These are phyloP conservation scores for Russula vinacea DNA, from an alignment of 768 basidiomycete species.

Conservation along the genomic window DNA sequence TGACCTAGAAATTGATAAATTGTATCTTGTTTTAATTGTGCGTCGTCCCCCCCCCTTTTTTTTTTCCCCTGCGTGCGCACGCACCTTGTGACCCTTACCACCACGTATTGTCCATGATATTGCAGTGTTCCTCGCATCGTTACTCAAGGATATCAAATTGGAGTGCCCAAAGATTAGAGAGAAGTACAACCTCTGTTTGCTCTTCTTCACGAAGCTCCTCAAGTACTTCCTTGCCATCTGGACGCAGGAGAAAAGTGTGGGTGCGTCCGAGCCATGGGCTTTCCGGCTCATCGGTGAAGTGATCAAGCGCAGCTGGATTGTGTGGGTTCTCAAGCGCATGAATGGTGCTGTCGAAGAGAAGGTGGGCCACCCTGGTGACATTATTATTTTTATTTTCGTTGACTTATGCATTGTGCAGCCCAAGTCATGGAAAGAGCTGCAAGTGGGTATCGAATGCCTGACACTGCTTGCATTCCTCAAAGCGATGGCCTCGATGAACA, in stretches of 20 bases:
- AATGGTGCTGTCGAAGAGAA: conserved; percentile 87
- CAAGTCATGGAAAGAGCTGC: conserved; percentile 89
- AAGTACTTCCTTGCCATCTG: conserved; percentile 74
- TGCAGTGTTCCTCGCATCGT: conserved; percentile 79
- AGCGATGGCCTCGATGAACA: conserved; percentile 60
- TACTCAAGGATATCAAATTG: conserved; percentile 91
- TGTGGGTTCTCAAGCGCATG: conserved; percentile 90
- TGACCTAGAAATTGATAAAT: too few relatives aligned
- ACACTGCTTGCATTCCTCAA: conserved; percentile 91
- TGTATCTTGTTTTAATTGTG: conserved; percentile 85
- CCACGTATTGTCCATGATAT: conserved; percentile 5
- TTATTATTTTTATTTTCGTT: not conserved
- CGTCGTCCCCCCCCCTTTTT: conserved; percentile 40
- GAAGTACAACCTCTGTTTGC: conserved; percentile 85
- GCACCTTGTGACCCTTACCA: conserved; percentile 11
- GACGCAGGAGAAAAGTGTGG: conserved; percentile 41
- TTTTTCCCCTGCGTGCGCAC: not conserved
- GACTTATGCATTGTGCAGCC: conserved; percentile 50
- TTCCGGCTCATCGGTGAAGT: conserved; percentile 81
- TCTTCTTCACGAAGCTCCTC: conserved; percentile 82
- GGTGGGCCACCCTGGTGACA: conserved; percentile 44
- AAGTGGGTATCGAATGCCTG: conserved; percentile 91
- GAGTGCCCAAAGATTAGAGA: conserved; percentile 92
- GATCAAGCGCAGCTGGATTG: conserved; percentile 80
- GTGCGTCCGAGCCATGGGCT: conserved; percentile 48